Evolutionary conservation across 805 yeast species (phyloP), one percentile per base, ranked within the genome.

Genomic region (Saturnispora ahearnii): DNA sequence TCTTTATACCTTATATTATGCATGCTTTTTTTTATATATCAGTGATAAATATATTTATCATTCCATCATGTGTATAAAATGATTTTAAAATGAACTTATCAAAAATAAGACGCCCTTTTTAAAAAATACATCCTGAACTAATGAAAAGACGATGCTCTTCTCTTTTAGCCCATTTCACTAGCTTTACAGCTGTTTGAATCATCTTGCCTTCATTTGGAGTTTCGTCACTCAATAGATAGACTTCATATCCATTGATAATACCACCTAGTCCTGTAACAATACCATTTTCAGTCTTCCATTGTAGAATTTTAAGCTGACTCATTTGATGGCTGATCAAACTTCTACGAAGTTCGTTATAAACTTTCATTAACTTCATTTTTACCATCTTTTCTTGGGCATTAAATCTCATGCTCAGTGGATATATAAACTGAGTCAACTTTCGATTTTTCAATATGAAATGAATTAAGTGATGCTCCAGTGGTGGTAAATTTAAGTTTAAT

Each of bases 381-480:
- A 49, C 31, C 13, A 40, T 31, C n/a, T 45, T 26, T 26, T 55
- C 48, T 11, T 56, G 42, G 6, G 55, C 51, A 6, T 59, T 59
- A n/a, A 52, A 56, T 4, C 30, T 28, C 11, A 37, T 48, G 2
- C 58, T 60, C 24, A 57, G 52, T 1, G 69, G 61, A 45, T 57
- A 64, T 1, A 68, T 74, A 57, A 74, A 82, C 58, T 87, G 97
- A 15, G 87, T 80, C 12, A 51, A 40, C 22, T 68, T 68, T 52
- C 78, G 82, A 32, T 87, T 78, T 64, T 87, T 89, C 70, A 79
- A 90, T 24, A 89, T 74, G 61, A 90, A 93, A 67, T 89, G 96
- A 53, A 52, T 4, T 1, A 51, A 15, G 21, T 28, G 34, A 8
- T 43, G 37, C 10, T 43, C 30, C 11, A 22, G 21, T 11, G 28